Conservation (phyloP, 768 basidiomycete genomes). For the Boletus pseudopeckii region DNA sequence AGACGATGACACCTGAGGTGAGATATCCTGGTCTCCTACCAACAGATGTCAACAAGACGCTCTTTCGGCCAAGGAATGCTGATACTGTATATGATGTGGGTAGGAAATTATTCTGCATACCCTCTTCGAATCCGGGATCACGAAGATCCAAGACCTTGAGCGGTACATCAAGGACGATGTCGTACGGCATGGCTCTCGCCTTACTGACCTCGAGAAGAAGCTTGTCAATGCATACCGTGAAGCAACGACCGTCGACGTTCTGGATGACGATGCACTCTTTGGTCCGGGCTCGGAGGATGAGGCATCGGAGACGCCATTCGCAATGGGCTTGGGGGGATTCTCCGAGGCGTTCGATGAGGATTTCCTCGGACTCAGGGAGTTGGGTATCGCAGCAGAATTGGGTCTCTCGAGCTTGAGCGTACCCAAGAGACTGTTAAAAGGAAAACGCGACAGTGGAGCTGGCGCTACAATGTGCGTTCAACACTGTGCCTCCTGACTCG, state of each 20-base stretch:
- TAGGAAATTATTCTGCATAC: slow-evolving; percentile 94
- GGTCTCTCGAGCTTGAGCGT: slow-evolving; percentile 75
- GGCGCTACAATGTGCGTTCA: slow-evolving; percentile 47
- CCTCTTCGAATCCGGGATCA: slow-evolving; percentile 83
- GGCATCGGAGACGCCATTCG: slow-evolving; percentile 62
- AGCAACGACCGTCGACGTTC: slow-evolving; percentile 43
- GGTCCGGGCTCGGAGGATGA: slow-evolving; percentile 50
- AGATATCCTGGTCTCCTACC: slow-evolving; percentile 15
- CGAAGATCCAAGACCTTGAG: slow-evolving; percentile 75
- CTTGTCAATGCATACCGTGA: slow-evolving; percentile 81
- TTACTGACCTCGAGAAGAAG: slow-evolving; percentile 83
- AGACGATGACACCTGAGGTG: slow-evolving; percentile 84
- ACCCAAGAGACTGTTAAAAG: slow-evolving; percentile 72
- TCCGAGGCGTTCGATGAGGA: slow-evolving; percentile 88
- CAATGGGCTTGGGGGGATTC: slow-evolving; percentile 75
- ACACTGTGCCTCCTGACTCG: background rate
- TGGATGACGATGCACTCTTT: slow-evolving; percentile 53
- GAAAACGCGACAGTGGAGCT: slow-evolving; percentile 47
- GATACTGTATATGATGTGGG: background rate
- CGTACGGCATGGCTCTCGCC: slow-evolving; percentile 70
- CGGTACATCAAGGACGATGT: slow-evolving; percentile 88
- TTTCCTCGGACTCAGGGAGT: slow-evolving; percentile 83
- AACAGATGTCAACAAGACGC: background rate
- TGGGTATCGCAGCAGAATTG: slow-evolving; percentile 85
- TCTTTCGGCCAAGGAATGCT: slow-evolving; percentile 1